Base-by-base conservation (phyloP, 2,329 filamentous ascomycete species). In the Hypoxylon sp. region DNA sequence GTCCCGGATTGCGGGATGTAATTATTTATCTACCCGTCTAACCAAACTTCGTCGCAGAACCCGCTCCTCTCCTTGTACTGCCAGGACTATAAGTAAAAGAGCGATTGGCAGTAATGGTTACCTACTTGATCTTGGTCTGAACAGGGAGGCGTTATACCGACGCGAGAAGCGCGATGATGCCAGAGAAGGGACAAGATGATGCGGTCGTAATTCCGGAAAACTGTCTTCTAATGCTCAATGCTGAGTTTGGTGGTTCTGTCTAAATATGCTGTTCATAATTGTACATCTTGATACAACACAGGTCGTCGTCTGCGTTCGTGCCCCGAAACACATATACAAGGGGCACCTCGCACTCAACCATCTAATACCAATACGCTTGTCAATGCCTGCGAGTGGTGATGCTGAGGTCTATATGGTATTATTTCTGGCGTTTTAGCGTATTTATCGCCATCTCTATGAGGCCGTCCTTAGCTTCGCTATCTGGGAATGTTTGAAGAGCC, bases 371-470 rank as follows among this genome's bases (percentile, higher is more conserved):
- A 57, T 67, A 64, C 68, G 50, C 22, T 65, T 44, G 40, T 20
- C 40, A 44, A 44, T 22, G 48, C 33, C 20, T 49, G 14, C 2
- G 25, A 59, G 50, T 72, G 48, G 62, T 73, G 59, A 65, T 74
- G 71, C 64, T 22, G 40, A 73, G 10, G 62, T 71, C 51, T 70
- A 70, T 64, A 49, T 49, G 27, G 35, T 65, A 70, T 77, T 85
- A 98, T 82, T 97, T 98, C 79, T 94, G 88, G 77, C 95, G 88
- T 82, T 94, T 91, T 84, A 97, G 89, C 14, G 95, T 94, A 84
- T 97, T 98, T 75, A 91, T 88, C 73, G 94, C 97, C 93, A 98
- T 98, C 77, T 98, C 94, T 50, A 97, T 85, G 44, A 99, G 85
- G 0, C 95, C 95, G 31, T 92, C 88, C 84, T 97, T 98, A 65